phyloP scores from a whole-genome alignment of 2,329 filamentous ascomycete species.

The Albifimbria verrucaria region DNA sequence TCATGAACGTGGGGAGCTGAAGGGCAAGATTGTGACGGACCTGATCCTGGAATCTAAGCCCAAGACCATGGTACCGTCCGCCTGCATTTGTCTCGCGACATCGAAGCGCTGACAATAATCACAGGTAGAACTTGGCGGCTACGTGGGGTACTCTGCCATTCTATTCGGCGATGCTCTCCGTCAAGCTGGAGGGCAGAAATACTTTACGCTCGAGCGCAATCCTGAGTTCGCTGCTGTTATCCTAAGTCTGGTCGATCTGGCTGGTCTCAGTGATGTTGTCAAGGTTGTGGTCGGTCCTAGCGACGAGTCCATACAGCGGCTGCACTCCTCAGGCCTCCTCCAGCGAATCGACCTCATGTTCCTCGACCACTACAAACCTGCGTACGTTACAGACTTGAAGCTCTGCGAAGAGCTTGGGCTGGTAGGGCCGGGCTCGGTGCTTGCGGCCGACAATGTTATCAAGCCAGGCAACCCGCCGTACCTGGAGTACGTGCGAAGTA shows the following conservation, averaged over 20 bases:
- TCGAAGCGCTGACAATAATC: not conserved
- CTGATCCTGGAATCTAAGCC: slow-evolving; percentile 67
- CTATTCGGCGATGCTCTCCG: slow-evolving; percentile 67
- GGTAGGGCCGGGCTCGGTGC: slow-evolving; percentile 57
- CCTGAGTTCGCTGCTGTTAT: slow-evolving; percentile 72
- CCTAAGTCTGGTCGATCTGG: slow-evolving; percentile 65
- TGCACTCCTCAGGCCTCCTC: slow-evolving; percentile 52
- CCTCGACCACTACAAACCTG: slow-evolving; percentile 76
- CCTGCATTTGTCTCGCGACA: not conserved
- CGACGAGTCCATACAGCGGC: slow-evolving; percentile 59
- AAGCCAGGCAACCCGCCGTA: slow-evolving; percentile 70
- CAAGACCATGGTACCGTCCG: slow-evolving; percentile 51
- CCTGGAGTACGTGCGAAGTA: slow-evolving; percentile 65
- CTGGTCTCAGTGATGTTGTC: slow-evolving; percentile 68
- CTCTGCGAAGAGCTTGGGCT: slow-evolving; percentile 69
- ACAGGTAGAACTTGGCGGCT: slow-evolving; percentile 71
- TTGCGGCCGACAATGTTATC: slow-evolving; percentile 69
- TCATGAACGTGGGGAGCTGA: slow-evolving; percentile 78
- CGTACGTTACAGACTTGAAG: slow-evolving; percentile 72
- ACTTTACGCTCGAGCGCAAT: slow-evolving; percentile 71
- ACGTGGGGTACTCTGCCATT: slow-evolving; percentile 78
- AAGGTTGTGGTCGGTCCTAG: slow-evolving; percentile 68
- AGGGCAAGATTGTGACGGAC: slow-evolving; percentile 67
- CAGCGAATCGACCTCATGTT: slow-evolving; percentile 69
- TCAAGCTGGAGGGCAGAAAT: slow-evolving; percentile 59